Evolutionary conservation across 768 basidiomycete genomes (phyloP).

Genomic region (Boletus subcaerulescens): DNA sequence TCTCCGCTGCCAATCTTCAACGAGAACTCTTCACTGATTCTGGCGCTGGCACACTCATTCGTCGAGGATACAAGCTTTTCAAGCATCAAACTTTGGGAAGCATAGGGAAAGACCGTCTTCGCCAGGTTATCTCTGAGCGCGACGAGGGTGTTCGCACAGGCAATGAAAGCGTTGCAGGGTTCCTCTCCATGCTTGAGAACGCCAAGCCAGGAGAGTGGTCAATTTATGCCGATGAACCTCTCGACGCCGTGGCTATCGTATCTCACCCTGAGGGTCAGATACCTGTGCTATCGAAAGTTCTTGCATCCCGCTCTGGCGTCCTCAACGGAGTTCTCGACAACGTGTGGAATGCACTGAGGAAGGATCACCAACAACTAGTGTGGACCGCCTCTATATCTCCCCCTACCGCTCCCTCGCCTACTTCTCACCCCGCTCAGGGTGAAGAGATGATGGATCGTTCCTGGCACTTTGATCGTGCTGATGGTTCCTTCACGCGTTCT

Average conservation of each 20-base stretch:
- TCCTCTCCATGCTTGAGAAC: constrained; percentile 55
- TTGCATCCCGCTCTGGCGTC: constrained; percentile 82
- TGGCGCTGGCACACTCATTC: constrained; percentile 96
- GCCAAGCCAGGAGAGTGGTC: constrained; percentile 84
- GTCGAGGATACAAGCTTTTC: constrained; percentile 97
- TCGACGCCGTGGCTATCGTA: constrained; percentile 93
- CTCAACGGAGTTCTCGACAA: constrained; percentile 97
- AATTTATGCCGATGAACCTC: constrained; percentile 97
- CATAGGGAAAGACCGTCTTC: constrained; percentile 91
- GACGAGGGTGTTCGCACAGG: constrained; percentile 89
- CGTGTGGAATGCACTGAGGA: constrained; percentile 94
- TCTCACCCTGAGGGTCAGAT: constrained; percentile 85
- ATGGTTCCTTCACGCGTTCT: constrained; percentile 94
- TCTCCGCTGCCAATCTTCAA: constrained; percentile 87
- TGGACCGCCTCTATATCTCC: constrained; percentile 84
- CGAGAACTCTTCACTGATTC: constrained; percentile 99
- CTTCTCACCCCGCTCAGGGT: constrained; percentile 39
- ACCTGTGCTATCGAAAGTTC: constrained; percentile 90
- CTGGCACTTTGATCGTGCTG: constrained; percentile 99
- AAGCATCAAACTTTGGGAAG: constrained; percentile 78
- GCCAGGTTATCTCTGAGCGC: constrained; percentile 92
- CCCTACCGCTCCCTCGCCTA: constrained; percentile 8
- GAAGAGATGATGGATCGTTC: constrained; percentile 83
- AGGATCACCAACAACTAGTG: constrained; percentile 90
- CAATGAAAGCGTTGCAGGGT: constrained; percentile 79